These are phyloP conservation scores for Pseudogymnoascus sp. DNA, from an alignment of 2,329 filamentous ascomycete genomes.

Conservation along the genomic window DNA sequence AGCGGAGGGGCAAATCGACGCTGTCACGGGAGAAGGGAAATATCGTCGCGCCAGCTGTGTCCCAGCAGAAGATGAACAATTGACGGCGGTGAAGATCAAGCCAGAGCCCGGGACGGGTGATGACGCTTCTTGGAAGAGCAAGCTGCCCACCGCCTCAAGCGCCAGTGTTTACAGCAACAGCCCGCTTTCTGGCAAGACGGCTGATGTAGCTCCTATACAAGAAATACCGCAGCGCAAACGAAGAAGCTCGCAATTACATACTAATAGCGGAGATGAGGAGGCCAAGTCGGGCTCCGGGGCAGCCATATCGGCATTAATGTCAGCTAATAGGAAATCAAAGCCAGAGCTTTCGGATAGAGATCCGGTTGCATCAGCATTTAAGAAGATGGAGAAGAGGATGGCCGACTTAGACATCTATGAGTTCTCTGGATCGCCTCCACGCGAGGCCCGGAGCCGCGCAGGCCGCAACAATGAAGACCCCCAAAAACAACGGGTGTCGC, in stretches of 20 bases:
- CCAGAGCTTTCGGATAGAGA: constrained; percentile 20
- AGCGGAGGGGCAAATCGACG: constrained; percentile 66
- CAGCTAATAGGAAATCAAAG: constrained; percentile 23
- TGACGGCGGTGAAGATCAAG: constrained; percentile 19
- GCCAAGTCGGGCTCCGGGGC: constrained; percentile 16
- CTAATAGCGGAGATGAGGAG: constrained; percentile 8
- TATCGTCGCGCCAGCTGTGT: constrained; percentile 23
- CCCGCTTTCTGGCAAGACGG: constrained; percentile 22
- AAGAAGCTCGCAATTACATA: constrained; percentile 24
- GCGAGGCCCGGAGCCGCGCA: background rate
- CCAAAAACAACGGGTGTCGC: background rate
- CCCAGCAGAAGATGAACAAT: constrained; percentile 21
- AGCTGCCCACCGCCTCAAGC: constrained; percentile 20
- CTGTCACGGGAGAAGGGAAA: constrained; percentile 58
- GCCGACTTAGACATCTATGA: constrained; percentile 25
- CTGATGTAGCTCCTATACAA: constrained; percentile 19
- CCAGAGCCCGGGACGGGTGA: constrained; percentile 21
- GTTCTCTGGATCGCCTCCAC: constrained; percentile 20
- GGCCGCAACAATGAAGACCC: background rate
- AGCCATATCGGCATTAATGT: constrained; percentile 24
- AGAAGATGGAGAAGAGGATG: constrained; percentile 15
- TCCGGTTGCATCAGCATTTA: background rate
- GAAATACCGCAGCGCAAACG: constrained; percentile 25
- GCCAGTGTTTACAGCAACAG: constrained; percentile 23
- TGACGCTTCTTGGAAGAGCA: constrained; percentile 23